Conservation (phyloP, 805 yeast species). For the Ogataea methylovora region DNA sequence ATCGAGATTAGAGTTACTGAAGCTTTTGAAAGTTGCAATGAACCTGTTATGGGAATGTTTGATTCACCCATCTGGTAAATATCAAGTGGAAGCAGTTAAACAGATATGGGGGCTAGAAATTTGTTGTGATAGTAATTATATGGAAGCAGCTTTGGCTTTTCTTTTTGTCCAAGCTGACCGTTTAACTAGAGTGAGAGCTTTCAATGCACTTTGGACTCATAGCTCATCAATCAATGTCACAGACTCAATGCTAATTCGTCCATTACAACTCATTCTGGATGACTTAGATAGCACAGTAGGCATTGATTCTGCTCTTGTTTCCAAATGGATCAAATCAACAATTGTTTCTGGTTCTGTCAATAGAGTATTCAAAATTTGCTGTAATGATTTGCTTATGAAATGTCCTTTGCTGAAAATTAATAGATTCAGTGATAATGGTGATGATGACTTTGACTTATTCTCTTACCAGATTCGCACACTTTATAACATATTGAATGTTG, state of each 20-base stretch:
- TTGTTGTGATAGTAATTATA: constrained; percentile 41
- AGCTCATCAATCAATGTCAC: constrained; percentile 42
- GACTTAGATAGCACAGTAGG: constrained; percentile 39
- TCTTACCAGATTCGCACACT: constrained; percentile 54
- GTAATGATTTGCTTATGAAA: constrained; percentile 45
- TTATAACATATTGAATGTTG: constrained; percentile 41
- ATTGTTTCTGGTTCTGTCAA: constrained; percentile 48
- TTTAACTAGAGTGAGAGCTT: constrained; percentile 42
- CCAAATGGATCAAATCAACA: constrained; percentile 41
- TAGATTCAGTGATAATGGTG: constrained; percentile 18
- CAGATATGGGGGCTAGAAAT: constrained; percentile 55
- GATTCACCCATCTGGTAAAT: constrained; percentile 37
- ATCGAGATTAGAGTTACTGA: constrained; percentile 26
- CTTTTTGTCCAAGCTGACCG: constrained; percentile 37
- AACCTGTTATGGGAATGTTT: constrained; percentile 50
- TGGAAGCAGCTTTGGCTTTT: constrained; percentile 68
- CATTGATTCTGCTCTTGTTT: constrained; percentile 33
- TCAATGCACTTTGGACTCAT: constrained; percentile 70
- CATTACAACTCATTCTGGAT: constrained; percentile 63
- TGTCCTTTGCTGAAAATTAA: constrained; percentile 22
- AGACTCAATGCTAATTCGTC: constrained; percentile 46
- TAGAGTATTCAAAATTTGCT: constrained; percentile 51
- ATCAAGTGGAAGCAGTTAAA: constrained; percentile 67
- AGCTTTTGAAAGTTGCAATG: constrained; percentile 32
- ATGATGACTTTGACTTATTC: constrained; percentile 58